Conservation (phyloP, 2,329 filamentous ascomycete genomes). For the Aspergillus glaucus region DNA sequence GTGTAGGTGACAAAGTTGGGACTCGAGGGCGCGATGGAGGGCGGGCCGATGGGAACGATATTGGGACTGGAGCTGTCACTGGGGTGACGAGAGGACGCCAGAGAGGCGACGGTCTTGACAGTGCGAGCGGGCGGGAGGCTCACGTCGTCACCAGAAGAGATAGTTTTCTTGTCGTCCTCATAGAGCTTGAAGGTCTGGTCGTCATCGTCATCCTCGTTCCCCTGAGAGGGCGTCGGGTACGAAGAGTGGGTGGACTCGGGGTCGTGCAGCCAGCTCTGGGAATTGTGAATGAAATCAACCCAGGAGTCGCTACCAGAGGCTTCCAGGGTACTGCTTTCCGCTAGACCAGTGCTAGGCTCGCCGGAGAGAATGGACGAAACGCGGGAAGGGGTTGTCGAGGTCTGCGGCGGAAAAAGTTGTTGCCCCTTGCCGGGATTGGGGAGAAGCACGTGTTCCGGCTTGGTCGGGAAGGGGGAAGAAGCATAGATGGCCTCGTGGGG, state of each 20-base stretch:
- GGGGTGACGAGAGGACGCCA: conserved; percentile 23
- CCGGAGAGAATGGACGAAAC: neutral
- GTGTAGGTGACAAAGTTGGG: conserved; percentile 33
- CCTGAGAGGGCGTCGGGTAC: conserved; percentile 19
- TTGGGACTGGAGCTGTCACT: conserved; percentile 19
- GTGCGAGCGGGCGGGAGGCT: conserved; percentile 28
- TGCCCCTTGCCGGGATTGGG: conserved; percentile 37
- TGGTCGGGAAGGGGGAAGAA: conserved; percentile 42
- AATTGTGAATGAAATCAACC: conserved; percentile 29
- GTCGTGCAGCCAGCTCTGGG: conserved; percentile 34
- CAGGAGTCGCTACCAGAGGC: conserved; percentile 27
- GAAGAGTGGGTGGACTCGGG: conserved; percentile 34
- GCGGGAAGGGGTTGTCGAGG: neutral
- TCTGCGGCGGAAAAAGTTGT: conserved; percentile 17
- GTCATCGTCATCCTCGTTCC: neutral
- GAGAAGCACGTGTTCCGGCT: conserved; percentile 40
- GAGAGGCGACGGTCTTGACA: conserved; percentile 32
- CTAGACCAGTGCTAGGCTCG: conserved; percentile 7
- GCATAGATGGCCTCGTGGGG: conserved; percentile 28
- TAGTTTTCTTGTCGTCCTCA: conserved; percentile 5
- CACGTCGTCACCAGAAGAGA: conserved; percentile 29
- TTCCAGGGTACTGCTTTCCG: conserved; percentile 20
- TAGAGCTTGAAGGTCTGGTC: neutral
- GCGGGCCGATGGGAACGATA: conserved; percentile 38
- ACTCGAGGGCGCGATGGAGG: conserved; percentile 33